Evolutionary conservation across 768 basidiomycete genomes (phyloP), one percentile per base, ranked within the genome.

Genomic region (Heimioporus sp.): DNA sequence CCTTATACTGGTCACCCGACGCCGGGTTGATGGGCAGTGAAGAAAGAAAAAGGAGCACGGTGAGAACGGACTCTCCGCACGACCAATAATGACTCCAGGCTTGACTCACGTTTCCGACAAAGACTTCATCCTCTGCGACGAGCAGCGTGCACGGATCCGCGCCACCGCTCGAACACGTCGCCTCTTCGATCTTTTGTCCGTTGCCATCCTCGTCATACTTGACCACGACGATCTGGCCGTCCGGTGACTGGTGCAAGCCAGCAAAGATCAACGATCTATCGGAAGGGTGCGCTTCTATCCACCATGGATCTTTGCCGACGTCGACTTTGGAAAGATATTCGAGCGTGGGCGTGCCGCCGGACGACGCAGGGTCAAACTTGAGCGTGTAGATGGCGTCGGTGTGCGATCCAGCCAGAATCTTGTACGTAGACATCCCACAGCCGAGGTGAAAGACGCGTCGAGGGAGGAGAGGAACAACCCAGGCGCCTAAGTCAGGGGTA

Each of bases 291-390:
- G 73, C 70, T 11, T 83, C 78, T 54, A 94, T 76, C 91, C 91
- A 93, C 6, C 88, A 90, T 1, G 90, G 87, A 59, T 82, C 80
- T 57, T 76, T 68, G 28, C 87, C 86, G 34, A 83, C 80, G 10
- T 67, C 61, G 46, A 81, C 60, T 15, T 74, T 55, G 6, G 80
- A 77, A 12, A 71, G 59, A 31, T 80, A 64, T 11, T 70, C 70
- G 51, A 91, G 68, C 21, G 74, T 86, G 24, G 24, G 24, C 24
- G 24, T 28, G 6, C 24, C 24, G 24, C 24, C 24, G 67, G 64
- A 78, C 68, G 40, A 82, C 72, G 66, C 80, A 3, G 82, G 73
- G 59, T 89, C 80, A 60, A 93, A 92, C n/a, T 68, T 62, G 48
- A 91, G 73, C 1, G 86, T 83, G 36, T 77, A 74, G 55, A 92